Evolutionary conservation across 2,329 filamentous ascomycete species (phyloP).

Genomic region (Pleomassaria siparia): DNA sequence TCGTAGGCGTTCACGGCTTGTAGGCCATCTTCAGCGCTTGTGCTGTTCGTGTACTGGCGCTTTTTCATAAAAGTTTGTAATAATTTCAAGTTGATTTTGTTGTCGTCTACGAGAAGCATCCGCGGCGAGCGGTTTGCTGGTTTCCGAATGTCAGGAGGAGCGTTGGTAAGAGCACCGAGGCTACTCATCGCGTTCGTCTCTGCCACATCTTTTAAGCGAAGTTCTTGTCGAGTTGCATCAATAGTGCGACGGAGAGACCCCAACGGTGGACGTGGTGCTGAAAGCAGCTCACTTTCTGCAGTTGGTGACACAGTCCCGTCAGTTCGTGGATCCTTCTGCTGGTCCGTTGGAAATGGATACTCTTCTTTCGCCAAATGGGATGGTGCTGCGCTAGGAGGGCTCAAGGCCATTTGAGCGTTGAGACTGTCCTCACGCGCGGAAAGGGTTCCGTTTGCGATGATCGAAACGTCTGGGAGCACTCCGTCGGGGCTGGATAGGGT

Average conservation of each 20-base stretch:
- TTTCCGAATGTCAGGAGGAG: background rate
- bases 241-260: background rate
- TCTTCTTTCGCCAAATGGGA: constrained; percentile 8
- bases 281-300: background rate
- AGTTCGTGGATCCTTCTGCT: background rate
- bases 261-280: background rate
- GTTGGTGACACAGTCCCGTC: constrained; percentile 2
- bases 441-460: constrained; percentile 13
- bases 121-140: constrained; percentile 13
- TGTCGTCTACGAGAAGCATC: constrained; percentile 38
- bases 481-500: constrained; percentile 9
- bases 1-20: constrained; percentile 3
- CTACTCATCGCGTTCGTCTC: constrained; percentile 4
- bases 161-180: background rate
- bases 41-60: background rate
- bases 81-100: constrained; percentile 38
- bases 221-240: background rate
- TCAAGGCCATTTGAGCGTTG: constrained; percentile 19
- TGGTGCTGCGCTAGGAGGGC: constrained; percentile 2
- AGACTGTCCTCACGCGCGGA: constrained; percentile 20
- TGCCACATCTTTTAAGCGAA: background rate
- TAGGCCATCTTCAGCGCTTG: background rate
- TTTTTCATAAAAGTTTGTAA: constrained; percentile 45
- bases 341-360: constrained; percentile 16
- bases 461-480: constrained; percentile 8